These are phyloP conservation scores for Mycena floridula DNA, from an alignment of 768 basidiomycete species.

Conservation along the genomic window DNA sequence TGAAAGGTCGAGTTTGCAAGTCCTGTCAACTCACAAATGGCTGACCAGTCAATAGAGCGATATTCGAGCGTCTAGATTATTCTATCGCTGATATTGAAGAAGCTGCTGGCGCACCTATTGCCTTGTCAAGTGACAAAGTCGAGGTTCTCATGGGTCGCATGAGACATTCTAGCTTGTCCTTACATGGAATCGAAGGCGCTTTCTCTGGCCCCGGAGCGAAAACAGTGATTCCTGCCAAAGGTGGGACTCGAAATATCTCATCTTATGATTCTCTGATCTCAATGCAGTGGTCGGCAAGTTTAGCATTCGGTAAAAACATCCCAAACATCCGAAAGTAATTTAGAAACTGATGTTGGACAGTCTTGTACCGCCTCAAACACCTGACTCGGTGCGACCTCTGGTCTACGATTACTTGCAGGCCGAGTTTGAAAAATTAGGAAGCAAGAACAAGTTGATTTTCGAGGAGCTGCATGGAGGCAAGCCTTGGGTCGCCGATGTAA, in stretches of 20 bases:
- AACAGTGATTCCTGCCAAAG: conserved; percentile 66
- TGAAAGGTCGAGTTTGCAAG: conserved; percentile 44
- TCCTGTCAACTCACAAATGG: no score
- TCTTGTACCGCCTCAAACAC: conserved; percentile 63
- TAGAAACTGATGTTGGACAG: no score
- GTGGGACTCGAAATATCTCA: no score
- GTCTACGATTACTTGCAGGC: conserved; percentile 50
- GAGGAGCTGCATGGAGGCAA: conserved; percentile 60
- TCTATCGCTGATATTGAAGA: conserved; percentile 46
- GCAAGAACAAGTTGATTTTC: conserved; percentile 58
- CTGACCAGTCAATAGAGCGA: conserved; percentile 27
- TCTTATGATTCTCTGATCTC: no score
- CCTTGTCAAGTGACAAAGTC: conserved; percentile 45
- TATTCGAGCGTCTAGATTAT: conserved; percentile 58
- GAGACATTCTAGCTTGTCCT: conserved; percentile 51
- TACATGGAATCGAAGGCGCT: conserved; percentile 66
- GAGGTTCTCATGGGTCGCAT: conserved; percentile 55
- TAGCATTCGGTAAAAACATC: conserved; percentile 42
- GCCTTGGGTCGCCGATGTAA: conserved; percentile 63
- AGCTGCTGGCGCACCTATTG: conserved; percentile 47
- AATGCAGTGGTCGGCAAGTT: no score
- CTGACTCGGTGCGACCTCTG: conserved; percentile 47
- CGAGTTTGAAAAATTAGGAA: conserved; percentile 68
- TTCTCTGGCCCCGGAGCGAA: conserved; percentile 43
- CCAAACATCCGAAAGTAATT: neutral